Base-by-base conservation (phyloP, 129 eudicot species). In the Tagetes erecta region DNA sequence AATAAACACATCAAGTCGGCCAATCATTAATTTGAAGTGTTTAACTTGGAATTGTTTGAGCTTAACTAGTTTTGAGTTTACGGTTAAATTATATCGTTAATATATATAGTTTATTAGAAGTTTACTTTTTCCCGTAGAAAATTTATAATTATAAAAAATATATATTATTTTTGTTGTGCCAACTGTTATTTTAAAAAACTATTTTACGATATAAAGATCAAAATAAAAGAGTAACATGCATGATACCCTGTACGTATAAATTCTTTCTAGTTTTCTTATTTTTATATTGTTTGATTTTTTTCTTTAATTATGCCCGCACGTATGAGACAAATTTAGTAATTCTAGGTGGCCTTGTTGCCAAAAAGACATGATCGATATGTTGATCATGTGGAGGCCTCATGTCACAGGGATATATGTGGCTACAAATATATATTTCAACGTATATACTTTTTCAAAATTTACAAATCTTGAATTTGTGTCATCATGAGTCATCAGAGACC, bases 321-420 rank as follows among this genome's bases (percentile, higher is more conserved):
- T 9, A 33, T 59, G 38, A 59, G 65, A 59, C 65, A 59, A 59
- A 59, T 59, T 9, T 59, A 34, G 65, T 59, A 59, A 59, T 59
- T 59, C 20, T 59, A 59, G 65, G 65, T 34, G 40, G 40, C 40
- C 41, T 9, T 57, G 40, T 59, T 59, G 65, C 65, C 65, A 20
- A 14, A 9, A 71, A 71, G 56, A 12, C 33, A 42, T 58, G 33
- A 55, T 41, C 44, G 33, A 55, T 41, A 72, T 59, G 55, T 39
- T 72, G 76, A 72, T 72, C 67, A 72, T 72, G 77, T 13, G 56
- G 58, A 70, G 39, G 44, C 56, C 67, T 20, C 27, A 20, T 59
- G 64, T 59, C 77, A 42, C 42, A 72, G 44, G 2, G 67, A 72
- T 12, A 58, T 58, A 50, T 30, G 68, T 42, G 77, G 77, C 77